phyloP scores from a whole-genome alignment of 148 eudicot species.

The Heliamphora exappendiculata region DNA sequence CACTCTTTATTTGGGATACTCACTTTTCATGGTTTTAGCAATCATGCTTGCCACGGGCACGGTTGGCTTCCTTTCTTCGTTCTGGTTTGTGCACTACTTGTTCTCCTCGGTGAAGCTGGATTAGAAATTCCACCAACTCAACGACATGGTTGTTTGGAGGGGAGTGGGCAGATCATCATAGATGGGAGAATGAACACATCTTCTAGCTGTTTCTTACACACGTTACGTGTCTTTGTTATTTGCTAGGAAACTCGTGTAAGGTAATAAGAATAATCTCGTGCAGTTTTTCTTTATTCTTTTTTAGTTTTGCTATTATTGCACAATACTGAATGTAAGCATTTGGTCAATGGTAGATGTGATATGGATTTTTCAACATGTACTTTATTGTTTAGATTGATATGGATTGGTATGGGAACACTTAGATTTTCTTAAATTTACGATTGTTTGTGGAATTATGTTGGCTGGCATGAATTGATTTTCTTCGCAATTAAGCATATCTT shows the following conservation, averaged over 20 bases:
- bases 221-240: slow-evolving; percentile 16
- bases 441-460: not conserved
- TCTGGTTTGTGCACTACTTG: slow-evolving; percentile 37
- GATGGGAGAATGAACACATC: not conserved
- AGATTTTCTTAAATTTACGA: not conserved
- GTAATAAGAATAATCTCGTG: slow-evolving; percentile 18
- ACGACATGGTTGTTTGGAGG: not conserved
- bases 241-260: slow-evolving; percentile 20
- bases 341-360: not conserved
- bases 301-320: slow-evolving; percentile 16
- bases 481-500: no score
- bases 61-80: slow-evolving; percentile 29
- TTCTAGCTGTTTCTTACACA: not conserved
- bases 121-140: not conserved
- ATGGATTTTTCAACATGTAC: not conserved
- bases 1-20: slow-evolving; percentile 30
- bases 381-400: not conserved
- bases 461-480: no score
- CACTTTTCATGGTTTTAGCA: slow-evolving; percentile 27
- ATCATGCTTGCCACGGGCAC: slow-evolving; percentile 36
- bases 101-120: slow-evolving; percentile 39
- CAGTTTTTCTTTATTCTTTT: slow-evolving; percentile 20
- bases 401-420: not conserved
- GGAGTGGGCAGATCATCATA: not conserved
- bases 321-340: not conserved